phyloP scores from a whole-genome alignment of 305 asterid species.

The Fraxinus latifolia region DNA sequence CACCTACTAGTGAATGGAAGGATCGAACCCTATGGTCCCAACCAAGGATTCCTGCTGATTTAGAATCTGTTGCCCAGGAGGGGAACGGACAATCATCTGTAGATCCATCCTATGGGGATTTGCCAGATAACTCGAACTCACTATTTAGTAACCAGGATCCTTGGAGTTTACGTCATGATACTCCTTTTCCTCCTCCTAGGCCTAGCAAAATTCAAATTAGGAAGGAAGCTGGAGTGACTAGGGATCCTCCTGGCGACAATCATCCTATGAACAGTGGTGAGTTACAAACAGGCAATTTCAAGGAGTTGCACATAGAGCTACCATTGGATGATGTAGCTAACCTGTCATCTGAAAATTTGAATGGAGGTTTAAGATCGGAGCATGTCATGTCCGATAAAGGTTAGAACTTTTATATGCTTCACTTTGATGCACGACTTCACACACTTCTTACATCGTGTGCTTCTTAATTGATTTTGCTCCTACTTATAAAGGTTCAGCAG shows the following conservation, averaged over 20 bases:
- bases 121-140: constrained; percentile 44
- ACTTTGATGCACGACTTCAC: not conserved
- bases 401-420: constrained; percentile 15
- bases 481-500: constrained; percentile 55
- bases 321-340: constrained; percentile 32
- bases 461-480: constrained; percentile 21
- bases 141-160: constrained; percentile 61
- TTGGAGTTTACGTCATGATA: constrained; percentile 55
- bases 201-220: constrained; percentile 56
- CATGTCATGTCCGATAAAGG: constrained; percentile 55
- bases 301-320: constrained; percentile 33
- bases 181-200: constrained; percentile 63
- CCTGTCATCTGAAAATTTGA: constrained; percentile 43
- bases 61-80: constrained; percentile 37
- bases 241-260: constrained; percentile 35
- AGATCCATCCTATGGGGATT: constrained; percentile 37
- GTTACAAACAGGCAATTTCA: constrained; percentile 28
- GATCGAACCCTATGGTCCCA: constrained; percentile 40
- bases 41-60: constrained; percentile 36
- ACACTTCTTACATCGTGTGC: not conserved
- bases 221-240: constrained; percentile 45
- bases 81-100: constrained; percentile 28
- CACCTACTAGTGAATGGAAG: constrained; percentile 38
- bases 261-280: constrained; percentile 29
- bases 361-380: constrained; percentile 36